Evolutionary conservation across 140 eudicot genomes (phyloP).

Genomic region (Cichorium intybus): DNA sequence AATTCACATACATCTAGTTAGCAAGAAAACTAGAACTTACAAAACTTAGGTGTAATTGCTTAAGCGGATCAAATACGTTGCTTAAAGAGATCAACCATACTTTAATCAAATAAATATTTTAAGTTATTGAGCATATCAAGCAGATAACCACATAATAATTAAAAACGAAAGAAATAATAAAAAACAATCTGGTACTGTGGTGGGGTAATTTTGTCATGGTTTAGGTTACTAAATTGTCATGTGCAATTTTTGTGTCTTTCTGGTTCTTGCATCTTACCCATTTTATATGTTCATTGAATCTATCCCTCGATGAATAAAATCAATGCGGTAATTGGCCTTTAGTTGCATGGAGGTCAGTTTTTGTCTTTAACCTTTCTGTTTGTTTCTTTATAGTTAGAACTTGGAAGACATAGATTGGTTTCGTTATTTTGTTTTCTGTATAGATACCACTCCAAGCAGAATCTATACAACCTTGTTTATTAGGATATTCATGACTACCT

Average conservation of each 20-base stretch:
- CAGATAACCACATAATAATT: neutral
- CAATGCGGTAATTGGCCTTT: neutral
- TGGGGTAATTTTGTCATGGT: conserved; percentile 16
- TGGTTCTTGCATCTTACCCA: conserved; percentile 33
- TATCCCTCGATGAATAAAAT: conserved; percentile 5
- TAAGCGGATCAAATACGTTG: conserved; percentile 9
- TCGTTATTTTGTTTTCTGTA: neutral
- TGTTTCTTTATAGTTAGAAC: neutral
- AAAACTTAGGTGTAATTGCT: neutral
- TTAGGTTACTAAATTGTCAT: neutral
- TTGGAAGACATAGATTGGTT: neutral
- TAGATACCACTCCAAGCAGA: no score
- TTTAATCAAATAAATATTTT: neutral
- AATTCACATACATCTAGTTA: neutral
- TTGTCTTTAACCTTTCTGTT: neutral
- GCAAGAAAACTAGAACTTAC: neutral
- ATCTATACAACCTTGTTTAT: no score
- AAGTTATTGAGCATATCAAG: neutral
- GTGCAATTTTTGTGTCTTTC: neutral
- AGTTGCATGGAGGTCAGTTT: conserved; percentile 10
- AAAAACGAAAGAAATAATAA: neutral
- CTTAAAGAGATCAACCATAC: neutral
- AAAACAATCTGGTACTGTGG: neutral
- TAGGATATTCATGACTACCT: no score
- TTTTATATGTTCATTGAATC: conserved; percentile 27